These are phyloP conservation scores for Alternaria hordeiaustralica DNA, from an alignment of 2,329 filamentous ascomycete species.

Conservation along the genomic window DNA sequence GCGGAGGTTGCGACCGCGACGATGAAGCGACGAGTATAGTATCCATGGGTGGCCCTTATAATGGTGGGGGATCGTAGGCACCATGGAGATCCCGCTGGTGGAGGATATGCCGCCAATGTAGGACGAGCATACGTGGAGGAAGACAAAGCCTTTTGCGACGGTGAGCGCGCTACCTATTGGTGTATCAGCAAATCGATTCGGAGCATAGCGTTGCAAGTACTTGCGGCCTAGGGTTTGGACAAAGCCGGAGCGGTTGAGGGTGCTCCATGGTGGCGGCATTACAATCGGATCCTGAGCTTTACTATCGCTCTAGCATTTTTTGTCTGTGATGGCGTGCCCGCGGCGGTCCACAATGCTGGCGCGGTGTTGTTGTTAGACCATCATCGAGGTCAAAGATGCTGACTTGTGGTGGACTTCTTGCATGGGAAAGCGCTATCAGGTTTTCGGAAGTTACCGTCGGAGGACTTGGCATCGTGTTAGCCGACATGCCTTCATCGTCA, in stretches of 20 bases:
- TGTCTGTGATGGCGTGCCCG: neutral
- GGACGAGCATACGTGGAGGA: conserved; percentile 44
- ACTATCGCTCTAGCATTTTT: conserved; percentile 25
- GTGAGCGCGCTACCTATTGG: conserved; percentile 15
- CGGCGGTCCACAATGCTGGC: neutral
- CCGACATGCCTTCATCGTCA: neutral
- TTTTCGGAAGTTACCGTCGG: neutral
- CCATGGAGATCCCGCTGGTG: conserved; percentile 82
- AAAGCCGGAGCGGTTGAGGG: conserved; percentile 13
- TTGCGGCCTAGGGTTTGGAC: conserved; percentile 1
- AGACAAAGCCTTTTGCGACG: conserved; percentile 24
- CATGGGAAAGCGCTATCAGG: neutral
- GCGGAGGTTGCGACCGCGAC: conserved; percentile 65
- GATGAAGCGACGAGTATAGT: conserved; percentile 36
- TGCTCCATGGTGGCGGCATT: conserved; percentile 33
- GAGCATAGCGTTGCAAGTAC: neutral
- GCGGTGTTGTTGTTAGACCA: neutral
- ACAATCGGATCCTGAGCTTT: conserved; percentile 3
- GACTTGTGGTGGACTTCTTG: neutral
- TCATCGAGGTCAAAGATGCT: neutral
- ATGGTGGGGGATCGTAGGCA: conserved; percentile 71
- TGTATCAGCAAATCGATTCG: conserved; percentile 4
- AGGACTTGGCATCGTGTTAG: neutral
- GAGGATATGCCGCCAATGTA: conserved; percentile 68
- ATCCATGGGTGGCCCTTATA: conserved; percentile 24